Evolutionary conservation across 257 asterid species (phyloP).

Genomic region (Nicotiana tabacum): DNA sequence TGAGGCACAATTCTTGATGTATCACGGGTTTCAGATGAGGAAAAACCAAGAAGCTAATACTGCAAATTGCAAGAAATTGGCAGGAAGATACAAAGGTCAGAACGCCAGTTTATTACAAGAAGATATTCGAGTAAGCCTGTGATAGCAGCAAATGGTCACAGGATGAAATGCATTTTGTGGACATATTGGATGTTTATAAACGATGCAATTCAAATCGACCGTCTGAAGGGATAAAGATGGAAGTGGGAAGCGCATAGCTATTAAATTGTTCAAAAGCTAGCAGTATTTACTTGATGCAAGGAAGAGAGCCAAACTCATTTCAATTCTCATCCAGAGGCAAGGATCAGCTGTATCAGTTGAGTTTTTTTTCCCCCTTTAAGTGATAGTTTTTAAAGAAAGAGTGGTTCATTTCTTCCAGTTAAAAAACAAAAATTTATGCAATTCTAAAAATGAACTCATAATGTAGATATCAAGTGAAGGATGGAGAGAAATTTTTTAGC

Average conservation of each 20-base stretch:
- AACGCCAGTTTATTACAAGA: slow-evolving; percentile 2
- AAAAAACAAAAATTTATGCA: not conserved
- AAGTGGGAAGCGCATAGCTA: not conserved
- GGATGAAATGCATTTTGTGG: not conserved
- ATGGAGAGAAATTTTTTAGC: not conserved
- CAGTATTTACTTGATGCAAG: slow-evolving; percentile 3
- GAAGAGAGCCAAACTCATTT: not conserved
- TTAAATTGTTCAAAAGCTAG: not conserved
- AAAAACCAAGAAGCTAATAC: not conserved
- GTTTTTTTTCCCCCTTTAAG: not conserved
- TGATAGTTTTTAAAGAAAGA: not conserved
- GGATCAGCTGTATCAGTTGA: not conserved
- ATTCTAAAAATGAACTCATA: not conserved
- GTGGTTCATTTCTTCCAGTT: not conserved
- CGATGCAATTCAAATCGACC: not conserved
- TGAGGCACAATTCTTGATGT: not conserved
- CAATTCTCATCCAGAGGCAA: not conserved
- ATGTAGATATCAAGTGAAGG: not conserved
- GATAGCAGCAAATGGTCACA: not conserved
- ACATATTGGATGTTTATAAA: not conserved
- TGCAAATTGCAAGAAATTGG: not conserved
- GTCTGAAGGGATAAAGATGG: not conserved
- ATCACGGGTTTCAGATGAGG: not conserved
- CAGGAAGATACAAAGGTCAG: not conserved
- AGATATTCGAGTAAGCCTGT: slow-evolving; percentile 1